Percentiles rank a stretch among this genome's conserved stretches.
Evolutionary conservation across 345 rosid species (phyloP).

Genomic region (Eucalyptus microcorys): DNA sequence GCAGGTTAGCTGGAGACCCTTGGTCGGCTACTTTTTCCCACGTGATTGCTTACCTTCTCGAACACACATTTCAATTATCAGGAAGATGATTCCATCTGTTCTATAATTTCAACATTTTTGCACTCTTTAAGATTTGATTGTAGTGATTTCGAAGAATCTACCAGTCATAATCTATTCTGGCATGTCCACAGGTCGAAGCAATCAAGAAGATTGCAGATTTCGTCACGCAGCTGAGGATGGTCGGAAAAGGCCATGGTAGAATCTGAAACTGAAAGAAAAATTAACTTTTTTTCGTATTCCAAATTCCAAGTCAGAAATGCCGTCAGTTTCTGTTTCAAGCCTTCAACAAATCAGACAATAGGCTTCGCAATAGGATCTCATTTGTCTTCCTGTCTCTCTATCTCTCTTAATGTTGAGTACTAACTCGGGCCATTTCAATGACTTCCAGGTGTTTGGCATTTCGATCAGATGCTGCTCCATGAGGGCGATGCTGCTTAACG

Average conservation of each 20-base stretch:
- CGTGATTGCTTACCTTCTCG: background rate
- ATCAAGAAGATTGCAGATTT: constrained; percentile 74
- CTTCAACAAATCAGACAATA: background rate
- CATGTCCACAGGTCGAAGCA: constrained; percentile 50
- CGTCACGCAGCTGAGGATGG: constrained; percentile 75
- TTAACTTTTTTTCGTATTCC: background rate
- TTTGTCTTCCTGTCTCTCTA: background rate
- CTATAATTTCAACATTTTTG: background rate
- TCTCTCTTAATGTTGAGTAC: background rate
- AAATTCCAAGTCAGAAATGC: background rate
- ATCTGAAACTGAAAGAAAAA: background rate
- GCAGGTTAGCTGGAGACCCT: constrained; percentile 30
- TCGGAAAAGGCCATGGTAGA: constrained; percentile 93
- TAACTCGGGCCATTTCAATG: background rate
- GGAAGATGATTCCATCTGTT: background rate
- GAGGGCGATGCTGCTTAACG: background rate
- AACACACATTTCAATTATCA: background rate
- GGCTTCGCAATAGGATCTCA: background rate
- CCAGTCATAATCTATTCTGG: background rate
- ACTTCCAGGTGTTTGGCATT: background rate
- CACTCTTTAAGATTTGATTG: background rate
- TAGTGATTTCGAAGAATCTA: background rate
- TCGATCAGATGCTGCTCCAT: background rate
- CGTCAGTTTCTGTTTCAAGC: background rate
- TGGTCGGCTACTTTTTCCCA: background rate